These are phyloP conservation scores for Neofusicoccum parvum DNA, from an alignment of 2,329 filamentous ascomycete species.

Conservation along the genomic window DNA sequence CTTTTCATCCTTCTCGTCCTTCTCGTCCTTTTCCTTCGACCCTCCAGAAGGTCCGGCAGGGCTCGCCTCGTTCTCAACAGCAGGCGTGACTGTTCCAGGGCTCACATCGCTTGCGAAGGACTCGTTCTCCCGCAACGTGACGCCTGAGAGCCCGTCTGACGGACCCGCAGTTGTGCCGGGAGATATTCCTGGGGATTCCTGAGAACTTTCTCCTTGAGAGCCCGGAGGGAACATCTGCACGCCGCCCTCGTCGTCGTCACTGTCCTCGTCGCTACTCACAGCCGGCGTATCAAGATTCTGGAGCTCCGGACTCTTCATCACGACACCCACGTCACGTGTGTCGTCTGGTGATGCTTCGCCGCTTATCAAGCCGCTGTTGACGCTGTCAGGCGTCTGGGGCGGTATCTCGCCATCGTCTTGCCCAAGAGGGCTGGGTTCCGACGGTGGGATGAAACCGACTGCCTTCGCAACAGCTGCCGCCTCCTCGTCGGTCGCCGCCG, in stretches of 20 bases:
- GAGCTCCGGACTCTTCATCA: conserved; percentile 45
- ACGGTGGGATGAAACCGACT: conserved; percentile 43
- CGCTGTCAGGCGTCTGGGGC: conserved; percentile 23
- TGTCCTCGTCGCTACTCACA: conserved; percentile 38
- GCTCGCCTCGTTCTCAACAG: not conserved
- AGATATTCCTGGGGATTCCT: conserved; percentile 5
- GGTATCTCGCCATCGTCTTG: conserved; percentile 29
- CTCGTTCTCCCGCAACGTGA: not conserved
- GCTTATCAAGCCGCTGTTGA: conserved; percentile 17
- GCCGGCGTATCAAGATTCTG: conserved; percentile 44
- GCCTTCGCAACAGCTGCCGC: conserved; percentile 54
- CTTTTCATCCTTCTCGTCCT: not conserved
- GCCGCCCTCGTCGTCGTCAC: conserved; percentile 36
- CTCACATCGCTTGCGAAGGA: not conserved
- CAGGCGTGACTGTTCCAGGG: conserved; percentile 3
- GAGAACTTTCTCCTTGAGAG: too few species aligned
- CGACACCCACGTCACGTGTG: conserved; percentile 33
- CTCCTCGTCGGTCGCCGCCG: conserved; percentile 47
- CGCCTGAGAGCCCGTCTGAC: not conserved
- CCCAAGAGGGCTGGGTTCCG: conserved; percentile 33
- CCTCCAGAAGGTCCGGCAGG: not conserved
- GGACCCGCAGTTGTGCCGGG: not conserved
- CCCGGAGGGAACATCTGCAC: conserved; percentile 21
- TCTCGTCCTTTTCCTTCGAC: not conserved
- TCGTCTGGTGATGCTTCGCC: conserved; percentile 30